These are phyloP conservation scores for Agrostemma githago DNA, from an alignment of 148 eudicot species.

Conservation along the genomic window DNA sequence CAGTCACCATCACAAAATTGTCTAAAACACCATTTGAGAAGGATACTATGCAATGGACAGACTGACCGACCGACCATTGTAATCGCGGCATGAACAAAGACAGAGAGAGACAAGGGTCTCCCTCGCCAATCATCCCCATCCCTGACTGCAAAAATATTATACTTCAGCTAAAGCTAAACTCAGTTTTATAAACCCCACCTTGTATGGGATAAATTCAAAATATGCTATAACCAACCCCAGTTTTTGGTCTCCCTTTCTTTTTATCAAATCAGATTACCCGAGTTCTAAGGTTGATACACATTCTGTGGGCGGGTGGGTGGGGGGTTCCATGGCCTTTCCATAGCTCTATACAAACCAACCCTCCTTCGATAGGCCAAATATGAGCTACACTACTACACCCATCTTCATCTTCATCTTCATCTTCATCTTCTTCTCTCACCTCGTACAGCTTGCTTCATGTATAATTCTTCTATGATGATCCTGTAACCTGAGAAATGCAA, in stretches of 20 bases:
- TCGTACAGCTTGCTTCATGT: background rate
- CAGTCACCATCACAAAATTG: slow-evolving; percentile 18
- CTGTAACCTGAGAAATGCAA: background rate
- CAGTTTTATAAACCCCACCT: slow-evolving; percentile 20
- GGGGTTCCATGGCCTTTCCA: slow-evolving; percentile 15
- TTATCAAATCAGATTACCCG: slow-evolving; percentile 8
- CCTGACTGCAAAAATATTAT: slow-evolving; percentile 3
- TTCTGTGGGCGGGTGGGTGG: background rate
- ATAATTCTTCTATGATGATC: background rate
- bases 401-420: background rate
- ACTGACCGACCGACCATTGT: background rate
- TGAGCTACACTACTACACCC: slow-evolving; percentile 1
- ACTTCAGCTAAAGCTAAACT: slow-evolving; percentile 3
- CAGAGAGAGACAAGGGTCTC: background rate
- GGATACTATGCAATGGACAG: slow-evolving; percentile 12
- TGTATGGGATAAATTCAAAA: slow-evolving; percentile 10
- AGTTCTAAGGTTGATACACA: slow-evolving; percentile 17
- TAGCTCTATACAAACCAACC: slow-evolving; percentile 30
- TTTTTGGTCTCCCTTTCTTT: background rate
- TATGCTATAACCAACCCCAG: slow-evolving; percentile 15
- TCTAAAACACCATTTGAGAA: slow-evolving; percentile 1
- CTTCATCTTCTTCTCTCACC: background rate
- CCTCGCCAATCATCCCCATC: background rate
- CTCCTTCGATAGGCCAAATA: slow-evolving; percentile 6
- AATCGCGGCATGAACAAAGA: slow-evolving; percentile 1